Evolutionary conservation across 352 stramenopile genomes (phyloP), one percentile per base, ranked within the genome.

Genomic region (Pythium coloratum): DNA sequence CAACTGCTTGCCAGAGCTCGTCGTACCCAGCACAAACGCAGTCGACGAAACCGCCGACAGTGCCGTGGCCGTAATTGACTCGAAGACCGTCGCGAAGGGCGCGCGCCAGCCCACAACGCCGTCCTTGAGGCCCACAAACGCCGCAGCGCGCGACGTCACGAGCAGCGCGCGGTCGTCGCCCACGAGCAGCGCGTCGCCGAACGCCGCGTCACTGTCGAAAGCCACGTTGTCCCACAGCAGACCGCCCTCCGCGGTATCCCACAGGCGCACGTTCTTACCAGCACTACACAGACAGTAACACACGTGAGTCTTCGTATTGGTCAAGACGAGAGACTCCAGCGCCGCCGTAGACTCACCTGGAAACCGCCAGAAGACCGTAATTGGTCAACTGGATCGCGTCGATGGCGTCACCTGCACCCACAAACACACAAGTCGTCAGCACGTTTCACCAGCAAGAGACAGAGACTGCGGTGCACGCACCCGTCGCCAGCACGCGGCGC

Each of bases 311-410:
- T 38, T 18, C 34, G 28, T 28, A 12, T 34, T 50, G 3, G 28
- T 30, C 28, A 4, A 59, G 2, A 33, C 49, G 18, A 54, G 3
- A 40, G 34, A 1, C 32, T 30, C 28, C 28, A 30, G 28, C 28
- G 28, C 4, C 30, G 42, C 13, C 20, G 20, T 8, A n/a, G 8
- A 77, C 76, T 38, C 50, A 93, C 84, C 82, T 72, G 4, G 86
- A 94, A 26, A 91, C 62, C 0, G 82, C 83, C 10, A 94, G 50
- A 33, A 94, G 59, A 0, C 86, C 86, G 62, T 81, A 86, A 56
- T 82, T 88, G 14, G 82, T 91, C 33, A 91, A 61, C 40, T 91
- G 79, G 66, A 94, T 89, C 30, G 71, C 73, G 62, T 94, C 77
- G 26, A 94, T 76, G 24, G 59, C 71, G 61, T 94, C 86, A 50